phyloP scores from a whole-genome alignment of 1,284 basidiomycete species.

The Ustilago hordei region DNA sequence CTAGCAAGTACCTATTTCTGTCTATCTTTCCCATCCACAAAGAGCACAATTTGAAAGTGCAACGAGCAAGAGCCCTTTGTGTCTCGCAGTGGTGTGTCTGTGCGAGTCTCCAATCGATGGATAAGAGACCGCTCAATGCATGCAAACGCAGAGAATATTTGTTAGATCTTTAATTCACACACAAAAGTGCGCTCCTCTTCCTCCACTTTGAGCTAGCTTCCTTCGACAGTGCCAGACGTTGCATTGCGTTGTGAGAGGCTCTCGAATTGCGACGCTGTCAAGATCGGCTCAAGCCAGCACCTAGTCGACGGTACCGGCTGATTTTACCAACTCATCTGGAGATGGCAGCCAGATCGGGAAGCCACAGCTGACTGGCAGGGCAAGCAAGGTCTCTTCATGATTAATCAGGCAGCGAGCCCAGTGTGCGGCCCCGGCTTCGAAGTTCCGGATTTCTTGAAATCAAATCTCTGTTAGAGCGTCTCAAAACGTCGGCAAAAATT shows the following conservation, averaged over 20 bases:
- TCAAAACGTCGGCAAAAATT: not conserved
- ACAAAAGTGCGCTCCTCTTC: slow-evolving; percentile 5
- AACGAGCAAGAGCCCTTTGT: too few species aligned
- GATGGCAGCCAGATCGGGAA: too few species aligned
- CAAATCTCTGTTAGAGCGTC: not conserved
- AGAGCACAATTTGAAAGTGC: not conserved
- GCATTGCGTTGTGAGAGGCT: not conserved
- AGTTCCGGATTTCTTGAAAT: not conserved
- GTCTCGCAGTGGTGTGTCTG: not conserved
- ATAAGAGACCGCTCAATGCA: slow-evolving; percentile 12
- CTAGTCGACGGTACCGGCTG: too few species aligned
- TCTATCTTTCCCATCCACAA: not conserved
- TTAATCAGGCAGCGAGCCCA: not conserved
- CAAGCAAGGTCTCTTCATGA: too few species aligned
- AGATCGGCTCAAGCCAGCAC: too few species aligned
- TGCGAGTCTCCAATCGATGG: slow-evolving; percentile 12
- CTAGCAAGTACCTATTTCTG: too few species aligned
- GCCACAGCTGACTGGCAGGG: too few species aligned
- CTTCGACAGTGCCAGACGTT: too few species aligned
- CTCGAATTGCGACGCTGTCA: not conserved
- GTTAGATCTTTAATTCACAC: not conserved
- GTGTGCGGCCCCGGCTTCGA: not conserved
- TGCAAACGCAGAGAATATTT: not conserved
- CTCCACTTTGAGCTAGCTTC: slow-evolving; percentile 2
- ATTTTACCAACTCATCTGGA: too few species aligned